Percentiles rank a stretch among this genome's conserved stretches.
phyloP scores from a whole-genome alignment of 2,329 filamentous ascomycete species.

The Fusarium sp. region DNA sequence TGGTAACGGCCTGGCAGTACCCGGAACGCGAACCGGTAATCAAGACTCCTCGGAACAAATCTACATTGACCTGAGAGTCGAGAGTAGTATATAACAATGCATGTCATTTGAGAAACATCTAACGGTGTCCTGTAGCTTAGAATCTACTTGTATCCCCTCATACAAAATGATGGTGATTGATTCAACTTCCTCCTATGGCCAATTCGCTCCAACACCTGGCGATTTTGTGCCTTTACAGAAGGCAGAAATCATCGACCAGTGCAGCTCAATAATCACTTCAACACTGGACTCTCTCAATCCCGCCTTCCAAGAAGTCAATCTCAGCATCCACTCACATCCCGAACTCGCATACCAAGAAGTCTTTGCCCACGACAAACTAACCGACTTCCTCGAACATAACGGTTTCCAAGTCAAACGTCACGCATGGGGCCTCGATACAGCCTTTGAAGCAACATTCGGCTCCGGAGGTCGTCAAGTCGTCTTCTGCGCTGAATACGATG shows the following conservation, averaged over 20 bases:
- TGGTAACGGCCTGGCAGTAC: not conserved
- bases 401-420: not conserved
- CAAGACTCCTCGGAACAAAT: not conserved
- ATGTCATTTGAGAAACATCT: too few relatives aligned
- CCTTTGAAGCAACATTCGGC: not conserved
- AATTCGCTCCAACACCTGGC: fast-evolving
- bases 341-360: not conserved
- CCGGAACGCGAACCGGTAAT: fast-evolving
- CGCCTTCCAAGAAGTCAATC: not conserved
- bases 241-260: not conserved
- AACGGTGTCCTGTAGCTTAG: fast-evolving
- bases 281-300: not conserved
- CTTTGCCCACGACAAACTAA: not conserved
- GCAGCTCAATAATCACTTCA: not conserved
- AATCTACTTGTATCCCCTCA: not conserved
- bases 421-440: not conserved
- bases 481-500: not conserved
- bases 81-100: not conserved
- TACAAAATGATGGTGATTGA: not conserved
- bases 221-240: not conserved
- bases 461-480: not conserved
- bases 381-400: not conserved
- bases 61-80: not conserved
- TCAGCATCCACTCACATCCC: not conserved
- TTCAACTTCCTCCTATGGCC: not conserved